Evolutionary conservation across 306 rosid genomes (phyloP), one percentile per base, ranked within the genome.

Genomic region (Mucuna pruriens): DNA sequence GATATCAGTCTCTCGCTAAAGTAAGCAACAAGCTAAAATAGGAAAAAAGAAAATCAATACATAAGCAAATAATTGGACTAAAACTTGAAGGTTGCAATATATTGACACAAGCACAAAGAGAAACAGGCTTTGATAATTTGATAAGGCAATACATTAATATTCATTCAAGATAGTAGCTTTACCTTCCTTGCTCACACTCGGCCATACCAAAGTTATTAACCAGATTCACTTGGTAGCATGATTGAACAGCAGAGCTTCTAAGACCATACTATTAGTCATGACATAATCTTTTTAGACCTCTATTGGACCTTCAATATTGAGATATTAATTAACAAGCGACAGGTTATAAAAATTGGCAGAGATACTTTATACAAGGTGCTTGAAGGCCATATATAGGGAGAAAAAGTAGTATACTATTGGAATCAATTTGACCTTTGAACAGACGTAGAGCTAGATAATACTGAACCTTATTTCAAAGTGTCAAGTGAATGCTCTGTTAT

Each of bases 1-100:
- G 98, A 92, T 85, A 95, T 94, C 86, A 80, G 45, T 67, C 97
- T 87, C 86, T 88, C 97, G 65, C 76, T 83, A 78, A 95, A 92
- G 85, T 85, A 95, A 19, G 89, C 87, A 75, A 84, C 81, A 58
- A 92, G 72, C 98, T 95, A 87, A 85, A 75, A 86, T 55, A 49
- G 62, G 81, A 68, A 75, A 36, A 54, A 76, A 46, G 54, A 45
- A 81, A 74, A 63, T 45, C 70, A 57, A 29, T 17, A 36, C 69
- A 74, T 81, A 73, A 77, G 74, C 80, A 55, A 81, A 81, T 70
- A 86, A 68, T 66, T 52, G 6, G 5, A 58, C 31, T 19, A 84
- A 22, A 64, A 58, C 61, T 77, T 33, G 48, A 45, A 71, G 44
- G 25, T 34, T 33, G 70, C 63, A 71, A 71, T 76, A 49, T 57